Evolutionary conservation across 345 rosid genomes (phyloP), one percentile per base, ranked within the genome.

Genomic region (Arabidopsis suecica): DNA sequence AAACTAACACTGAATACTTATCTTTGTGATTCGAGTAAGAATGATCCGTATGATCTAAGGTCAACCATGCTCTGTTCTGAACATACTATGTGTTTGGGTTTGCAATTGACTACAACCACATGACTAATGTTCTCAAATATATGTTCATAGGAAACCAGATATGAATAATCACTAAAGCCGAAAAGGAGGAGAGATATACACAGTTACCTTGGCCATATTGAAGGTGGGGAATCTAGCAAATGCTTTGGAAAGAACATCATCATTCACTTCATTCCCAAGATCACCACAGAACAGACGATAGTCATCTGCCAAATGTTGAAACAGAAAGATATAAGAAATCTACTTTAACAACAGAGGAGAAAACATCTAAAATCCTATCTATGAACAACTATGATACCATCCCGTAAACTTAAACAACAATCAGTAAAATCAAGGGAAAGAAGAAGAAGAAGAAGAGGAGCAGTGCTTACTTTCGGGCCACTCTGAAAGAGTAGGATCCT

Each of bases 261-360:
- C 99, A 82, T 95, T 95, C 87, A 95, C 99, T 87, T 92, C 99
- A 77, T 95, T 95, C 68, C 99, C 99, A 79, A 95, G 98, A 84
- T 95, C 99, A 74, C 99, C 99, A 66, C 98, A 95, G 72, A 92
- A 95, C 2, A 95, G 69, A 40, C 99, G 93, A 82, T 80, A 90
- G 78, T 95, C 99, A 84, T 95, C 99, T 95, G 85, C 60, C 74
- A 41, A 70, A 78, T n/a, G 71, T 7, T 14, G 14, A n/a, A 68
- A 42, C 28, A 53, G 7, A 44, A 18, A 68, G n/a, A 45, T 14
- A 16, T 57, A 13, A 78, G 53, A 49, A 65, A 57, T 16, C 16
- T 23, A 56, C 44, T 14, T 7, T 12, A 51, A 13, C 42, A 9
- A 14, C 5, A 66, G 38, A 44, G 28, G 13, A 23, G 44, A 68